Evolutionary conservation across 2,329 filamentous ascomycete genomes (phyloP), one percentile per base, ranked within the genome.

Genomic region (Sclerotinia sclerotiorum): DNA sequence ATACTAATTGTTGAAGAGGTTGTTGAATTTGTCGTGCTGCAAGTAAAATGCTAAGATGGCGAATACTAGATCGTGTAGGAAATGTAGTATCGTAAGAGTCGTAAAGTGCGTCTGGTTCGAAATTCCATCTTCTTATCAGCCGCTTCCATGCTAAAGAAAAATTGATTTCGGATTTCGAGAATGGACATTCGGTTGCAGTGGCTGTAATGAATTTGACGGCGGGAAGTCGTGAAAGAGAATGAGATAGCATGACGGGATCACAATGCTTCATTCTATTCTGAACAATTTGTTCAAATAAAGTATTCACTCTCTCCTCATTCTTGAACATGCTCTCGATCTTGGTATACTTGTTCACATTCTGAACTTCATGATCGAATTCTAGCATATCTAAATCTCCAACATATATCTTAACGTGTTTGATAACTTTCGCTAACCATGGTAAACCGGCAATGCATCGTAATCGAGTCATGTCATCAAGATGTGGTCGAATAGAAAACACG

Each of bases 301-400:
- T 19, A 27, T 54, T 67, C 0, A 62, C 57, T 15, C 48, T 61
- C 8, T 17, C 62, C 19, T 55, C 48, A 63, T 57, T 54, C 32
- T n/a, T 46, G 19, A 32, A 62, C 17, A 52, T 46, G 46, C 56
- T 63, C 27, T 67, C 65, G 1, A 61, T 52, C 7, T 63, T 63
- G 4, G 56, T 67, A 48, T 29, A 52, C 4, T n/a, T 63, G 15
- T 67, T 67, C n/a, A 67, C 57, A 5, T n/a, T 55, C 21, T 63
- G 56, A n/a, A 63, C 65, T 46, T 67, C 65, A 52, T 63, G 65
- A 15, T 67, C 56, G 15, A 67, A 67, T 46, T 67, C 65, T 3
- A 67, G 27, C 48, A 67, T 67, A 21, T 67, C 65, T 11, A 67
- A 19, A 62, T 67, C 65, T 39, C 65, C 56, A 32, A 67, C 42